Base-by-base conservation (phyloP, 202 grass and related monocot genomes). In the Schoenoplectus triqueter region DNA sequence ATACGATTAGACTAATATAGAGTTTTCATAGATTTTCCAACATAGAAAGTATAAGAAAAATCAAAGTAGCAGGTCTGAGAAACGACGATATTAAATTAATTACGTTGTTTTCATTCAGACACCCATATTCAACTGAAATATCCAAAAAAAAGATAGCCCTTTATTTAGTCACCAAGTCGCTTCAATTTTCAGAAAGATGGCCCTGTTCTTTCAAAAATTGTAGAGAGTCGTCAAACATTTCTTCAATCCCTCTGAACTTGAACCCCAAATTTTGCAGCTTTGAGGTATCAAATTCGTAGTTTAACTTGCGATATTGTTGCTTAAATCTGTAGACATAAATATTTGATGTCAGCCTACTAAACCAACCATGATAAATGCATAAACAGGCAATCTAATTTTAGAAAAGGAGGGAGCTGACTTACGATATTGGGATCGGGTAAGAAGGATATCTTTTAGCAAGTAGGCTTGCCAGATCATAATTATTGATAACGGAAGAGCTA, bases 221-320 rank as follows among this genome's bases (percentile, higher is more conserved):
- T 39, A 94, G 78, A 65, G 87, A 74, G 57, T 91, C 94, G 3
- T 92, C 87, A 82, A 94, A 92, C 90, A 94, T 97, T 88, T 94
- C 90, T 86, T 92, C 87, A 18, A 91, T 88, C 7, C 87, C 89
- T 85, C 80, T 92, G 89, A 89, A 87, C 31, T 87, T 62, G 41
- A 94, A 66, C 2, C 94, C 94, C 84, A 97, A 73, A 44, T 77
- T 85, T 62, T 69, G 64, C 63, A 90, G 41, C 90, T 92, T 97
- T 13, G 92, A 80, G 6, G 92, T 91, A 85, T 91, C 83, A 84
- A 85, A 92, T 39, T 85, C 82, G 22, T 94, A 94, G 2, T 85
- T n/a, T 66, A 89, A 87, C 46, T 92, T 87, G 15, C 87, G 90
- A 67, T 92, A 90, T 4, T 88, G 2, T 70, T 61, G 85, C 3